phyloP scores from a whole-genome alignment of 495 filamentous ascomycete genomes.

The Trichocladium antarcticum region DNA sequence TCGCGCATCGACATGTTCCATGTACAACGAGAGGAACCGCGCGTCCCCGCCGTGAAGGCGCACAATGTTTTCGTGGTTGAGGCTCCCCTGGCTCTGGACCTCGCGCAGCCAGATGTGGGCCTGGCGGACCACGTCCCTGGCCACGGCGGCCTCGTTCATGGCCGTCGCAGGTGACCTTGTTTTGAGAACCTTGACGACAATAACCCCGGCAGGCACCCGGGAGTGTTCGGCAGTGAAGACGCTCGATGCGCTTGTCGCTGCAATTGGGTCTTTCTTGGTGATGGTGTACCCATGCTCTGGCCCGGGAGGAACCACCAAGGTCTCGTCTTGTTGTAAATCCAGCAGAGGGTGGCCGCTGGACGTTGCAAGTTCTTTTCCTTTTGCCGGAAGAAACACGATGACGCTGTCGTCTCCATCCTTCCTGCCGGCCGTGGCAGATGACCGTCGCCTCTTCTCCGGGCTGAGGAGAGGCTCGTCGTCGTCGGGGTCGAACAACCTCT shows the following conservation, averaged over 20 bases:
- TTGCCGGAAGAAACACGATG: conserved; percentile 37
- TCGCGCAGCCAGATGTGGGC: conserved; percentile 42
- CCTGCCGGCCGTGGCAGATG: conserved; percentile 17
- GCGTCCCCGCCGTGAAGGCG: conserved; percentile 39
- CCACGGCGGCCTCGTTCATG: conserved; percentile 10
- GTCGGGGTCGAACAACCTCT: conserved; percentile 33
- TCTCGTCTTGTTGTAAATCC: conserved; percentile 34
- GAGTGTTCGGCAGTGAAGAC: conserved; percentile 42
- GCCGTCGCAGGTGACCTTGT: conserved; percentile 11
- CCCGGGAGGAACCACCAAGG: conserved; percentile 31
- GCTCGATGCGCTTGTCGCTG: conserved; percentile 33
- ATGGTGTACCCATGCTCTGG: conserved; percentile 35
- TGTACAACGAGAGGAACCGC: conserved; percentile 39
- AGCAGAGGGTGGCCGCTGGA: conserved; percentile 37
- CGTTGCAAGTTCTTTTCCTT: conserved; percentile 33
- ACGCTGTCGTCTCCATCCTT: conserved; percentile 34
- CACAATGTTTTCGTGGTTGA: conserved; percentile 40
- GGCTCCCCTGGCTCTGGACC: conserved; percentile 36
- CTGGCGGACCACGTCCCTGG: conserved; percentile 39
- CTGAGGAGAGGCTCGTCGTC: conserved; percentile 19
- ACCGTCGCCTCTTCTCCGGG: conserved; percentile 31
- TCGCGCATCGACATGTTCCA: conserved; percentile 41
- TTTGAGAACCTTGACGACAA: conserved; percentile 42
- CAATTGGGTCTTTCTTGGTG: conserved; percentile 37
- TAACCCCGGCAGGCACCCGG: conserved; percentile 31